A percentile compares a stretch with the other conserved stretches of the same genome.
Conservation (phyloP, 2,329 filamentous ascomycete genomes). For the Coniochaeta sp. region DNA sequence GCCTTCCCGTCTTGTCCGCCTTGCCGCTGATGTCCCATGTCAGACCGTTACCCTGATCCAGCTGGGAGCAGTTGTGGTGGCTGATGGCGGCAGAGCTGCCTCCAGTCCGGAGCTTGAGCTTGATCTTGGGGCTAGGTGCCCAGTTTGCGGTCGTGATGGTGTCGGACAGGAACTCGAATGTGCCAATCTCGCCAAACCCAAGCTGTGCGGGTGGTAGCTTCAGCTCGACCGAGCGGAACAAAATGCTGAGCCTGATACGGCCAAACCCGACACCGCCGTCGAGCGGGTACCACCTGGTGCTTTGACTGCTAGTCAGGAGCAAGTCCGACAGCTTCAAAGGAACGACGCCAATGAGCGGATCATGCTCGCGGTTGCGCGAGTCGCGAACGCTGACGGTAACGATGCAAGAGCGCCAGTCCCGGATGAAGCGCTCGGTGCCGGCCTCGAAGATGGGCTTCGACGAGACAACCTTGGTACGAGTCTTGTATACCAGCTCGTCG, state of each 20-base stretch:
- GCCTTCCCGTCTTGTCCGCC: slow-evolving; percentile 26
- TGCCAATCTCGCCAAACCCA: slow-evolving; percentile 85
- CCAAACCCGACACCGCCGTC: slow-evolving; percentile 92
- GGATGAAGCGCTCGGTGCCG: slow-evolving; percentile 84
- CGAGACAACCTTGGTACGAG: slow-evolving; percentile 86
- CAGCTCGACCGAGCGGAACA: slow-evolving; percentile 86
- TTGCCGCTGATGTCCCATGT: slow-evolving; percentile 40
- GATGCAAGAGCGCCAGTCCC: slow-evolving; percentile 85
- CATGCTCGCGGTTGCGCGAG: slow-evolving; percentile 81
- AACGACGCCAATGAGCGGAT: slow-evolving; percentile 88
- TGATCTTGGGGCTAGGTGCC: slow-evolving; percentile 41
- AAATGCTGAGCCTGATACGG: slow-evolving; percentile 75
- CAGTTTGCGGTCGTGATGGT: slow-evolving; percentile 60
- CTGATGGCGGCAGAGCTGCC: slow-evolving; percentile 69
- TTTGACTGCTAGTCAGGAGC: slow-evolving; percentile 78
- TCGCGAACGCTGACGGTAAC: slow-evolving; percentile 86
- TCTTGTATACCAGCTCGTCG: slow-evolving; percentile 83
- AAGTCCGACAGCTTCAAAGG: slow-evolving; percentile 82
- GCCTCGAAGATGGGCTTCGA: slow-evolving; percentile 97
- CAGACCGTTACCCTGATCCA: slow-evolving; percentile 47
- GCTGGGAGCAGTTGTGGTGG: slow-evolving; percentile 51
- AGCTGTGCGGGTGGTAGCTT: slow-evolving; percentile 76
- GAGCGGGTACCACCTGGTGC: slow-evolving; percentile 90
- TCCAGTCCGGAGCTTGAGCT: slow-evolving; percentile 76
- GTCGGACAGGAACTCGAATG: slow-evolving; percentile 77